These are phyloP conservation scores for Geotrichum histeridarum DNA, from an alignment of 1,139 yeast genomes.

Conservation along the genomic window DNA sequence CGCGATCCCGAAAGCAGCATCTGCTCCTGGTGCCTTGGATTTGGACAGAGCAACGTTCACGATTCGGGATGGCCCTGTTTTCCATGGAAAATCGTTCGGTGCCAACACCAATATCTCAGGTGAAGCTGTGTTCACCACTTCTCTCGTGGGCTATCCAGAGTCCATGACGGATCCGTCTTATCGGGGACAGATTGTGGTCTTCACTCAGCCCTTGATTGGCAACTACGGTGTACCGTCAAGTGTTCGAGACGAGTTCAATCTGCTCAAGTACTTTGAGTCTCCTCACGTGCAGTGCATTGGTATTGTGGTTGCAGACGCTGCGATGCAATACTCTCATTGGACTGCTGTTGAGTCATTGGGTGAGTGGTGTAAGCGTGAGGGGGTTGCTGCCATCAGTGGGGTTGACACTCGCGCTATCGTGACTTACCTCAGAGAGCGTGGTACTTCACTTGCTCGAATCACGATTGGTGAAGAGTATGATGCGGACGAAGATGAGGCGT, in stretches of 20 bases:
- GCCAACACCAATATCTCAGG: conserved; percentile 89
- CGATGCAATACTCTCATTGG: conserved; percentile 95
- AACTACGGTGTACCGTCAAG: conserved; percentile 96
- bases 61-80: conserved; percentile 88
- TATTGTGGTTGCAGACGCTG: conserved; percentile 92
- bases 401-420: conserved; percentile 96
- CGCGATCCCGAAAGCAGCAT: conserved; percentile 37
- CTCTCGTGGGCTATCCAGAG: conserved; percentile 95
- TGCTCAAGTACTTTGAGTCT: conserved; percentile 85
- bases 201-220: conserved; percentile 95
- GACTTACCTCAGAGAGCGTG: conserved; percentile 87
- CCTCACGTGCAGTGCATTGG: conserved; percentile 92
- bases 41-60: conserved; percentile 84
- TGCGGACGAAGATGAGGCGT: conserved; percentile 88
- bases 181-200: conserved; percentile 90
- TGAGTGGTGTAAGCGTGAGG: conserved; percentile 94
- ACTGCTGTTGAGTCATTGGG: conserved; percentile 94
- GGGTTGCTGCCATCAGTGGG: conserved; percentile 94
- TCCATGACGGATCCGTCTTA: conserved; percentile 98
- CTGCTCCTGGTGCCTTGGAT: conserved; percentile 24
- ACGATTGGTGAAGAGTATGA: conserved; percentile 87
- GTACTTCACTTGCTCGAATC: conserved; percentile 86
- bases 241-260: conserved; percentile 72
- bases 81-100: conserved; percentile 90
- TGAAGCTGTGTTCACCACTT: conserved; percentile 96